A percentile compares a stretch with the other conserved stretches of the same genome.
phyloP scores from a whole-genome alignment of 495 filamentous ascomycete genomes.

The Tuber borchii region DNA sequence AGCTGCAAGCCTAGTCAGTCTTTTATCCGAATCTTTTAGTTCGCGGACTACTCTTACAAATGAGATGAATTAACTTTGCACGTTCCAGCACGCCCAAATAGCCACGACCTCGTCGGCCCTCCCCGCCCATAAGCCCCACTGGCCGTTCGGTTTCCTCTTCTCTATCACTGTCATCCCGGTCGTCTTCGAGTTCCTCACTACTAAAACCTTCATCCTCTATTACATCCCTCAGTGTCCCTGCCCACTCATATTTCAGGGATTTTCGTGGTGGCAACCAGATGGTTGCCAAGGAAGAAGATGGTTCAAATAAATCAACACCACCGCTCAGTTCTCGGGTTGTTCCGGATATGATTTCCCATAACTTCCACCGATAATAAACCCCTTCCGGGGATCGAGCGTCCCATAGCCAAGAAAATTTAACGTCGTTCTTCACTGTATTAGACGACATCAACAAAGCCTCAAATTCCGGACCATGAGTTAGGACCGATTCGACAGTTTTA shows the following conservation, averaged over 20 bases:
- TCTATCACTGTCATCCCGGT: constrained; percentile 63
- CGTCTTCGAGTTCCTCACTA: constrained; percentile 53
- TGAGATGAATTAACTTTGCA: constrained; percentile 57
- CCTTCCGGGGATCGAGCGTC: constrained; percentile 72
- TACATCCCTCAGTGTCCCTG: constrained; percentile 33
- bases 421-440: constrained; percentile 68
- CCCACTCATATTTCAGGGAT: constrained; percentile 38
- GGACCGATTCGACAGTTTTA: constrained; percentile 69
- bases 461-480: constrained; percentile 78
- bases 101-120: constrained; percentile 51
- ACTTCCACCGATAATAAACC: constrained; percentile 82
- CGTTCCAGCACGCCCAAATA: constrained; percentile 82
- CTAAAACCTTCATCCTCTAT: constrained; percentile 37
- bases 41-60: constrained; percentile 37
- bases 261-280: constrained; percentile 39
- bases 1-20: constrained; percentile 56
- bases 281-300: constrained; percentile 16
- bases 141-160: constrained; percentile 56
- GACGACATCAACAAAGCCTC: constrained; percentile 87
- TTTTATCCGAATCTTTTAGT: background rate
- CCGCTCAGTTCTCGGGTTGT: constrained; percentile 42
- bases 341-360: constrained; percentile 75
- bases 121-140: constrained; percentile 46
- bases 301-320: constrained; percentile 37
- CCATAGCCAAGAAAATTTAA: constrained; percentile 93